phyloP scores from a whole-genome alignment of 202 grass and related monocot species.

The Carex sylvatica region DNA sequence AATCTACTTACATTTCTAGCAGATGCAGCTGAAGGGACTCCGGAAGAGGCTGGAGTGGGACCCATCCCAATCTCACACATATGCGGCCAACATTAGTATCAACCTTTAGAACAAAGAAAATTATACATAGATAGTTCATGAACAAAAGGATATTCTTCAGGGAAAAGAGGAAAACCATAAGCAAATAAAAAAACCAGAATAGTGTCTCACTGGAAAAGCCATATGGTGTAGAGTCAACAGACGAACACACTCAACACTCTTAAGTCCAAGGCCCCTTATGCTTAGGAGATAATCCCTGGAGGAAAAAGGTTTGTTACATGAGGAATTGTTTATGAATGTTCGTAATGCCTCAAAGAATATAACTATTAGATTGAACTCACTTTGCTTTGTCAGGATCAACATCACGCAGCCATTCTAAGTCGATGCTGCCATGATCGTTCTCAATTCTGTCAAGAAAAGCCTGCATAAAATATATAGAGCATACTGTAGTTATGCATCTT shows the following conservation, averaged over 20 bases:
- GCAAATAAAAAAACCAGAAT: slow-evolving; percentile 15
- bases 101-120: slow-evolving; percentile 50
- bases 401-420: slow-evolving; percentile 83
- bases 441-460: slow-evolving; percentile 65
- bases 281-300: slow-evolving; percentile 84
- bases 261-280: slow-evolving; percentile 84
- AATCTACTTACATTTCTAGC: slow-evolving; percentile 65
- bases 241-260: slow-evolving; percentile 82
- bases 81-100: slow-evolving; percentile 94
- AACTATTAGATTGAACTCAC: slow-evolving; percentile 35
- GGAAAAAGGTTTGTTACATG: slow-evolving; percentile 16
- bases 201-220: slow-evolving; percentile 65
- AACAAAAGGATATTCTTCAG: slow-evolving; percentile 1
- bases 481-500: neutral
- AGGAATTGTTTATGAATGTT: neutral
- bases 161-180: neutral
- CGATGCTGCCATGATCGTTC: slow-evolving; percentile 66
- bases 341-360: neutral
- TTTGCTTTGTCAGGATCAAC: slow-evolving; percentile 75
- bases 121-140: slow-evolving; percentile 16
- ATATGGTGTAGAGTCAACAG: slow-evolving; percentile 83
- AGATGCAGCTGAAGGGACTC: slow-evolving; percentile 94
- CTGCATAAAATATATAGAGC: slow-evolving; percentile 33
- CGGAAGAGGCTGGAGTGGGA: slow-evolving; percentile 81
- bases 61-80: slow-evolving; percentile 95